Evolutionary conservation across 75 land plant species (phyloP).

Genomic region (Gnetum montanum): DNA sequence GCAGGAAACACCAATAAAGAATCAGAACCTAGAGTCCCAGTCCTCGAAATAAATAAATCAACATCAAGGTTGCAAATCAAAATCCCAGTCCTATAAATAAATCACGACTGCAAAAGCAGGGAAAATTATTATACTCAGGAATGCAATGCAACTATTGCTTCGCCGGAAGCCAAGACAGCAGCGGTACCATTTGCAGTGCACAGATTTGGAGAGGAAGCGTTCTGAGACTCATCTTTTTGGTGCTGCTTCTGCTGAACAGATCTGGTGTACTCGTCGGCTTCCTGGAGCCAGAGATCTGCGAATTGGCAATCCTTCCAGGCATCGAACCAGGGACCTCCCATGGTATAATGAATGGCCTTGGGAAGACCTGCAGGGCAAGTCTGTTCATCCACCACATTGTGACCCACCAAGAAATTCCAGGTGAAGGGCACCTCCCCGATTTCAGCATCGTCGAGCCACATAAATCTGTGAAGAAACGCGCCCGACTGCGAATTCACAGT

Average conservation of each 20-base stretch:
- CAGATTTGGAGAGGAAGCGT: too few relatives aligned
- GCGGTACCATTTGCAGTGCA: too few relatives aligned
- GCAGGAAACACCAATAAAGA: too few relatives aligned
- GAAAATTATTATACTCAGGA: too few relatives aligned
- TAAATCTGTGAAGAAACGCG: slow-evolving; percentile 57
- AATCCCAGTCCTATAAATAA: too few relatives aligned
- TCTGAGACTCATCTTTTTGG: not conserved
- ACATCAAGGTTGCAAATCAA: too few relatives aligned
- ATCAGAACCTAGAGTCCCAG: too few relatives aligned
- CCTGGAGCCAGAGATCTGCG: slow-evolving; percentile 53
- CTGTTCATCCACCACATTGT: slow-evolving; percentile 31
- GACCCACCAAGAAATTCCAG: slow-evolving; percentile 73
- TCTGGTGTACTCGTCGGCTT: slow-evolving; percentile 33
- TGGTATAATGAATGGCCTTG: slow-evolving; percentile 65
- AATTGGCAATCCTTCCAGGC: slow-evolving; percentile 73
- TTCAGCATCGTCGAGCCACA: slow-evolving; percentile 65
- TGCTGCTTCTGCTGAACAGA: slow-evolving; percentile 10
- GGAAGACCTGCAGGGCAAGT: slow-evolving; percentile 36
- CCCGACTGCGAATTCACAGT: slow-evolving; percentile 53
- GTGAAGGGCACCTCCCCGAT: slow-evolving; percentile 54
- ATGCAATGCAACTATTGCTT: too few relatives aligned
- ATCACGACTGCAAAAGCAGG: too few relatives aligned
- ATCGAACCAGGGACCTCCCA: slow-evolving; percentile 79
- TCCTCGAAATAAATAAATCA: too few relatives aligned
- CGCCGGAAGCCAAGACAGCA: too few relatives aligned